Percentiles rank a stretch among this genome's conserved stretches.
Evolutionary conservation across 2,329 filamentous ascomycete species (phyloP).

Genomic region (Geosmithia flava): DNA sequence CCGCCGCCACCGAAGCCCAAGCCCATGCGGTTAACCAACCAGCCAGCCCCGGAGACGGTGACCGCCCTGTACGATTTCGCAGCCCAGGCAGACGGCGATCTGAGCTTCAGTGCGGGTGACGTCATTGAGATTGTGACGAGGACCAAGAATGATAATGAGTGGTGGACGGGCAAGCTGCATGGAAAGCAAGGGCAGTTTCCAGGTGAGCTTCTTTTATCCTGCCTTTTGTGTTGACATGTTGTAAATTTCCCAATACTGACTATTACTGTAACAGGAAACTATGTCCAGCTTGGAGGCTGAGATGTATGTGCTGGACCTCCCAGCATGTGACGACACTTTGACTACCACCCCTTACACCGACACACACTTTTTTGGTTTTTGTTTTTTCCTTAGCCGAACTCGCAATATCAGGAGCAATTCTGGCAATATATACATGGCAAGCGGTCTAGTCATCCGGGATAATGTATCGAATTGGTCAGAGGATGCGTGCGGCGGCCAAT

Average conservation of each 20-base stretch:
- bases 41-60: conserved; percentile 59
- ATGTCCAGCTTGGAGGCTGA: conserved; percentile 18
- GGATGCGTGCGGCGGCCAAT: not conserved
- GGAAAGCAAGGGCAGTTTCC: conserved; percentile 87
- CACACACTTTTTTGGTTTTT: not conserved
- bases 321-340: not conserved
- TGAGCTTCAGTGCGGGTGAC: conserved; percentile 83
- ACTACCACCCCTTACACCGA: not conserved
- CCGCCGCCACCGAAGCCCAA: conserved; percentile 66
- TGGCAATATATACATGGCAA: not conserved
- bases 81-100: conserved; percentile 84
- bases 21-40: conserved; percentile 58
- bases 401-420: not conserved
- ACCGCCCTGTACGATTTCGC: conserved; percentile 95
- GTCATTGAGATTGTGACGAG: conserved; percentile 76
- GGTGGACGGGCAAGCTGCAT: conserved; percentile 80
- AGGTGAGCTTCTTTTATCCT: no score
- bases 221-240: no score
- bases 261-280: conserved; percentile 27
- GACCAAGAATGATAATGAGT: conserved; percentile 89
- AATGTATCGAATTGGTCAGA: not conserved
- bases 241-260: conserved; percentile 9
- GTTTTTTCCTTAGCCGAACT: not conserved
- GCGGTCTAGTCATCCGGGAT: not conserved
- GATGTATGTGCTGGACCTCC: not conserved